Evolutionary conservation across 2,329 filamentous ascomycete species (phyloP), one percentile per base, ranked within the genome.

Genomic region (Penicillium sp.): DNA sequence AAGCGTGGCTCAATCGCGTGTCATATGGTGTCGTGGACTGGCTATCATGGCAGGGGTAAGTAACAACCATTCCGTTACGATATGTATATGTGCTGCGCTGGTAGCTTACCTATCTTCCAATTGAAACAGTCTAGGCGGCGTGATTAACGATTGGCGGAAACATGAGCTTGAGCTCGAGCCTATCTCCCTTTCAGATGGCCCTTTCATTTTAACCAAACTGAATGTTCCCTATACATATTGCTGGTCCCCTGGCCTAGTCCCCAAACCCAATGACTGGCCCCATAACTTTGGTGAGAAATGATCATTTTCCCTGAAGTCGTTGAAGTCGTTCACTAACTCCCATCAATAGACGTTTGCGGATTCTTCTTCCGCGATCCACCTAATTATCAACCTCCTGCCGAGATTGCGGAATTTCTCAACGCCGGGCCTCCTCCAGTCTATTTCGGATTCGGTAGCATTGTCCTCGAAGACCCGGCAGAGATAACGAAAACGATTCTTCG

Each of bases 391-490:
- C 77, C 78, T 2, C 66, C 73, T 0, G 46, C 64, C 0, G 76
- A 78, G 13, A 62, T 81, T 2, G 62, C 61, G 3, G 57, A 57
- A 0, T 84, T 83, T 47, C 73, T 84, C 2, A 64, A 58, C 3
- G 66, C 69, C 1, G 81, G 81, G 0, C 74, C 77, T 1, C 74
- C 77, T 4, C 81, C 81, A 0, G 67, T 84, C 0, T 84, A 84
- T 51, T 80, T 84, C 40, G 81, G 81, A 2, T 84, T 84, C 60
- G 81, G 82, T 8, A 80, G 76, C 10, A 84, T 84, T 49, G 81
- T 84, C 0, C 73, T 84, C 2, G 78, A 81, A 27, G 73, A 83
- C 37, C 76, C 81, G 0, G 62, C 74, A 7, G 64, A 49, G 2
- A 66, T 83, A 12, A 80, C 76, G 0, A 66, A 71, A 3, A 74